phyloP scores from a whole-genome alignment of 176 grass and related monocot species.

The Carex pumila region DNA sequence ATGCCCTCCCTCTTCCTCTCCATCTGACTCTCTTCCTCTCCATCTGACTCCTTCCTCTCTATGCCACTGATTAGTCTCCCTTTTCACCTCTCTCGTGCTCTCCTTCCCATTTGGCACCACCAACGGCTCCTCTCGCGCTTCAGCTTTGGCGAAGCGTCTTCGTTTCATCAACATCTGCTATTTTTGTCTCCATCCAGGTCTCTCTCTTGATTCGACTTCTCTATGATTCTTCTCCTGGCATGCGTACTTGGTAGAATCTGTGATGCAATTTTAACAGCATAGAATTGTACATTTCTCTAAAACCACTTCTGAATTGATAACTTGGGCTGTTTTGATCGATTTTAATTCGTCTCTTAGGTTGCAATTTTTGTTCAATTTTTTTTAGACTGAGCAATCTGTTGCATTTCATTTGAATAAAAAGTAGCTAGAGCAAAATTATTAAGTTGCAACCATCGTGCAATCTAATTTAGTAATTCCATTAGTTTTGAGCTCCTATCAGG shows the following conservation, averaged over 20 bases:
- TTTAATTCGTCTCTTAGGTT: background rate
- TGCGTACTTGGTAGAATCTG: background rate
- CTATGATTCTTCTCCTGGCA: background rate
- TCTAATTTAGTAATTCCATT: background rate
- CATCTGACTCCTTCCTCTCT: too few species aligned
- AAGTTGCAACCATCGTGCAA: background rate
- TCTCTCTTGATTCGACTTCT: background rate
- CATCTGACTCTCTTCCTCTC: too few species aligned
- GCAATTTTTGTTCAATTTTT: background rate
- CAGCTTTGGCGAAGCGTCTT: too few species aligned
- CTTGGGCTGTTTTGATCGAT: background rate
- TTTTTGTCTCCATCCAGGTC: slow-evolving; percentile 40
- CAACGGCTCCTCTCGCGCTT: too few species aligned
- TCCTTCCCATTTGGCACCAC: too few species aligned
- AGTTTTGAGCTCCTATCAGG: slow-evolving; percentile 26
- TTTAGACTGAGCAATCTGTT: background rate
- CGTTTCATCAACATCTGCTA: too few species aligned
- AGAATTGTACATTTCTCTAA: background rate
- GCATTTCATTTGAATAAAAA: background rate
- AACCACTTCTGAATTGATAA: background rate
- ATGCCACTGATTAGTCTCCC: too few species aligned
- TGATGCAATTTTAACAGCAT: background rate
- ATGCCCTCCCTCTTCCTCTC: too few species aligned
- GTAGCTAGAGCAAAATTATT: background rate
- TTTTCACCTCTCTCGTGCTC: too few species aligned